Percentiles rank a stretch among this genome's conserved stretches.
Evolutionary conservation across 768 basidiomycete species (phyloP).

Genomic region (Suillus americanus): DNA sequence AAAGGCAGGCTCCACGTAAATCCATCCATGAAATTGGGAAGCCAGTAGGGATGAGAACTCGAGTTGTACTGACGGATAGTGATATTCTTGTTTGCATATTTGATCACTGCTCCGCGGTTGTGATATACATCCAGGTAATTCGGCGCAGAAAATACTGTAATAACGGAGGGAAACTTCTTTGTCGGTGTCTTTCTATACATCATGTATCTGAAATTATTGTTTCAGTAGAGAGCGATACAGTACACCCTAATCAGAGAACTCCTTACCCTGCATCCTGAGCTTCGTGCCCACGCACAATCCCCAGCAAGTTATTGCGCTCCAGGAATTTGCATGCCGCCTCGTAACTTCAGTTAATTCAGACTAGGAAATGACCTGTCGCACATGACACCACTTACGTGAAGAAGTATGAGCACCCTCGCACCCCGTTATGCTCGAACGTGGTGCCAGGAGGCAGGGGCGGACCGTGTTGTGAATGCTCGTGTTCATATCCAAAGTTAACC

Average conservation of each 20-base stretch:
- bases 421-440: constrained; percentile 77
- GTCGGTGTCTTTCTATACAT: constrained; percentile 96
- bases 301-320: constrained; percentile 85
- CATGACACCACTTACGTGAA: constrained; percentile 67
- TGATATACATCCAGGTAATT: constrained; percentile 98
- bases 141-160: constrained; percentile 97
- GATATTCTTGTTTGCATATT: constrained; percentile 96
- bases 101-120: constrained; percentile 95
- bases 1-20: constrained; percentile 99
- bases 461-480: constrained; percentile 49
- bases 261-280: constrained; percentile 93
- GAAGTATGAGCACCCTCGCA: constrained; percentile 89
- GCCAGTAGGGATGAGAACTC: constrained; percentile 86
- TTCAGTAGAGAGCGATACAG: not conserved
- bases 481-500: constrained; percentile 83
- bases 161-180: constrained; percentile 95
- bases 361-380: not conserved
- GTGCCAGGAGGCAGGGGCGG: constrained; percentile 55
- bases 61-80: constrained; percentile 90
- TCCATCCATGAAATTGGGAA: constrained; percentile 98
- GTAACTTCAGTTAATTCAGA: constrained; percentile 47
- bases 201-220: constrained; percentile 55
- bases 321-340: constrained; percentile 95
- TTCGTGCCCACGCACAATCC: constrained; percentile 95
- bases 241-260: not conserved